Evolutionary conservation across 306 rosid species (phyloP).

Genomic region (Rosa lucieae): DNA sequence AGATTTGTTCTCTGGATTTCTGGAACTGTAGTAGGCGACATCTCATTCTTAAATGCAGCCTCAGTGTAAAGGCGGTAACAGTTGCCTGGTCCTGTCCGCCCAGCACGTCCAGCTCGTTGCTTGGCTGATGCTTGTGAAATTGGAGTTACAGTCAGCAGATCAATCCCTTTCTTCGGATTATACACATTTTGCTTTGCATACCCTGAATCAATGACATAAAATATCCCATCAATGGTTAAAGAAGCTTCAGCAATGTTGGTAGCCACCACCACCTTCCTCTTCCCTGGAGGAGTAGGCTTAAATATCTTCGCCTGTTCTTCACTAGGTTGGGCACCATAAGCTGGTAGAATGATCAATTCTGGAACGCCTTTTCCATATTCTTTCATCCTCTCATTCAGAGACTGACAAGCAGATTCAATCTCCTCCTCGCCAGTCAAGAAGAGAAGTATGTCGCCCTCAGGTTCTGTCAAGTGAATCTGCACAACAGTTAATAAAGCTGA

Average conservation of each 20-base stretch:
- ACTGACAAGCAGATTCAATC: conserved; percentile 85
- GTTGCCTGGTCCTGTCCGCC: conserved; percentile 86
- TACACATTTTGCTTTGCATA: conserved; percentile 90
- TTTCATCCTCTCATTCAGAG: conserved; percentile 84
- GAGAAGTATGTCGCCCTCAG: conserved; percentile 90
- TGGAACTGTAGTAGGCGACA: conserved; percentile 73
- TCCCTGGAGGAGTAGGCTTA: conserved; percentile 87
- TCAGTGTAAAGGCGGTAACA: conserved; percentile 87
- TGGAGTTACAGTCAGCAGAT: conserved; percentile 76
- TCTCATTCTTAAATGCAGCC: conserved; percentile 79
- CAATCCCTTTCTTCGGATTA: conserved; percentile 81
- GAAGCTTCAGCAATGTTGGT: conserved; percentile 94
- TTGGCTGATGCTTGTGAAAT: conserved; percentile 90
- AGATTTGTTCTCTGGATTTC: conserved; percentile 85
- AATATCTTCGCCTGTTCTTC: conserved; percentile 87
- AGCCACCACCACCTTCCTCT: conserved; percentile 88
- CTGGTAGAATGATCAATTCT: conserved; percentile 76
- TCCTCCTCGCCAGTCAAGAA: conserved; percentile 96
- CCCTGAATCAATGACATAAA: conserved; percentile 81
- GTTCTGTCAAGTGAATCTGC: conserved; percentile 83
- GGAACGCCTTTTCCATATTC: conserved; percentile 69
- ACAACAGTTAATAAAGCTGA: conserved; percentile 75
- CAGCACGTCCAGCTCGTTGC: conserved; percentile 89
- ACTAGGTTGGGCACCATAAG: conserved; percentile 84
- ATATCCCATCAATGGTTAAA: conserved; percentile 85